Percentiles rank a stretch among this genome's conserved stretches.
Evolutionary conservation across 2,329 filamentous ascomycete genomes (phyloP).

Genomic region (Grosmannia huntii): DNA sequence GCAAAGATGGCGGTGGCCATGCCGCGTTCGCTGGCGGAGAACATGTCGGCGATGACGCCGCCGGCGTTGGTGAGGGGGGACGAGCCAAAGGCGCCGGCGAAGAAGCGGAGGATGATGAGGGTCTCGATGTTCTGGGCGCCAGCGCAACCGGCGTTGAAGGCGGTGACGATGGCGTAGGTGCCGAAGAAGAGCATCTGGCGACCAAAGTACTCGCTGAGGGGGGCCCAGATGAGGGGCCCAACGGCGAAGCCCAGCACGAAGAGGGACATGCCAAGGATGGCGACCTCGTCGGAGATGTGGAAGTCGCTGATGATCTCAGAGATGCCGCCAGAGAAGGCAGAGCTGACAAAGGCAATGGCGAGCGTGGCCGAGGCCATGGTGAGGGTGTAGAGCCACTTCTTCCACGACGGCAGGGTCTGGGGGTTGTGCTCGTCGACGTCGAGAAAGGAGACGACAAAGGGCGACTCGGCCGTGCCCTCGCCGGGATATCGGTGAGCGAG

Average conservation of each 20-base stretch:
- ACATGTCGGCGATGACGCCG: slow-evolving; percentile 51
- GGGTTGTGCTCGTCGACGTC: slow-evolving; percentile 52
- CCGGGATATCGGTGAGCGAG: slow-evolving; percentile 44
- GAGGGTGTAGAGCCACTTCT: slow-evolving; percentile 55
- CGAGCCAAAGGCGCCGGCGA: slow-evolving; percentile 49
- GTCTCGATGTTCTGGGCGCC: slow-evolving; percentile 44
- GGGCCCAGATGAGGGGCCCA: slow-evolving; percentile 46
- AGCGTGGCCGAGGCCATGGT: slow-evolving; percentile 54
- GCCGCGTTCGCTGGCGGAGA: slow-evolving; percentile 36
- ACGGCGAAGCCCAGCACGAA: slow-evolving; percentile 46
- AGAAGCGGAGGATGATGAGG: slow-evolving; percentile 50
- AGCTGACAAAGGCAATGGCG: slow-evolving; percentile 56
- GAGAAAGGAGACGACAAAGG: slow-evolving; percentile 57
- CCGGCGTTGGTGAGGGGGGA: slow-evolving; percentile 50
- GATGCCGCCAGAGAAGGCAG: slow-evolving; percentile 50
- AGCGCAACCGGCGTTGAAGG: slow-evolving; percentile 48
- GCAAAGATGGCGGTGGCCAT: slow-evolving; percentile 52
- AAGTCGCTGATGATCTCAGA: slow-evolving; percentile 42
- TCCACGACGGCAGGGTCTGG: slow-evolving; percentile 38
- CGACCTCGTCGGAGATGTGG: slow-evolving; percentile 33
- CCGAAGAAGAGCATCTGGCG: slow-evolving; percentile 45
- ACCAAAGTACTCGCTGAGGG: slow-evolving; percentile 46
- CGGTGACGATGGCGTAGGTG: slow-evolving; percentile 42
- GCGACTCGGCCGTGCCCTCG: slow-evolving; percentile 51
- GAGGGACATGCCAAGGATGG: slow-evolving; percentile 48